Percentiles rank a stretch among this genome's conserved stretches.
phyloP scores from a whole-genome alignment of 176 grass and related monocot genomes.

The Pontederia paniculata region DNA sequence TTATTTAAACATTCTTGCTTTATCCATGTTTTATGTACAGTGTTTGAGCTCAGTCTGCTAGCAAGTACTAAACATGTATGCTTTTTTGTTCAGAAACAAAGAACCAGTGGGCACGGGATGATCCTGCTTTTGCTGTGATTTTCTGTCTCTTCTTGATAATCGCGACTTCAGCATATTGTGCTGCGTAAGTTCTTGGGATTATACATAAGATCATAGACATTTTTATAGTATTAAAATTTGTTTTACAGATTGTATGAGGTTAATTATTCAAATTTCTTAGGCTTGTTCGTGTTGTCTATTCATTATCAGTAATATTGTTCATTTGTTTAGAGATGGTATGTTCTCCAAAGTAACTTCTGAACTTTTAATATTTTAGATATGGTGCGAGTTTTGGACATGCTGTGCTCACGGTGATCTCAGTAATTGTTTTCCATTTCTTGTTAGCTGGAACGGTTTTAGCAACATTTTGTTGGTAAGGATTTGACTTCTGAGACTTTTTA shows the following conservation, averaged over 20 bases:
- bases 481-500: conserved; percentile 22
- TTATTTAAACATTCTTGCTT: neutral
- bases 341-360: conserved; percentile 10
- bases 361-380: conserved; percentile 41
- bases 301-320: neutral
- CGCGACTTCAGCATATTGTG: conserved; percentile 82
- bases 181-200: conserved; percentile 53
- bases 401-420: conserved; percentile 64
- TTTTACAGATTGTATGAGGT: neutral
- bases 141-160: conserved; percentile 84
- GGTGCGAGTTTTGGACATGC: conserved; percentile 61
- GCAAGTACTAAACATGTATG: neutral
- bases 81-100: conserved; percentile 69
- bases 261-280: neutral
- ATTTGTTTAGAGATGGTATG: neutral
- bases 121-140: conserved; percentile 96
- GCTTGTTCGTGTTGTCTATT: neutral
- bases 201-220: neutral
- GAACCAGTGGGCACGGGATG: conserved; percentile 98
- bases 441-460: conserved; percentile 74
- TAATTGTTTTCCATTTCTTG: conserved; percentile 73
- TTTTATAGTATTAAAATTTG: neutral
- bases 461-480: conserved; percentile 25
- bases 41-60: neutral
- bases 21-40: conserved; percentile 7